These are phyloP conservation scores for Citrus glauca DNA, from an alignment of 345 rosid genomes.

Conservation along the genomic window DNA sequence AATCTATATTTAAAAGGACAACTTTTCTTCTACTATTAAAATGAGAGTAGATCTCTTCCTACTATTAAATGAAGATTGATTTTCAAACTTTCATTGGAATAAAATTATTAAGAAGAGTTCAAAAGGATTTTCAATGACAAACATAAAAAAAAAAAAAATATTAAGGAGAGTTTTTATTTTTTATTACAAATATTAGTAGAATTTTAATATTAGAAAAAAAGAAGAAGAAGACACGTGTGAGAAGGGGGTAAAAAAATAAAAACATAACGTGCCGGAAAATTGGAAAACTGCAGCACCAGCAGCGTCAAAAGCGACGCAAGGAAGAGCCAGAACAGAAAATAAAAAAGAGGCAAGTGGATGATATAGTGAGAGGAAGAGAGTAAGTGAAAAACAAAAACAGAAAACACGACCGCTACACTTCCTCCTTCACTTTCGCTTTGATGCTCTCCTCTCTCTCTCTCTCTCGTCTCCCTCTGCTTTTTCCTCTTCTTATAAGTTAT, in stretches of 20 bases:
- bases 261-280: neutral
- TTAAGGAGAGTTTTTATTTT: too few relatives aligned
- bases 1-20: too few relatives aligned
- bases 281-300: neutral
- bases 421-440: conserved; percentile 2
- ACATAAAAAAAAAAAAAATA: too few relatives aligned
- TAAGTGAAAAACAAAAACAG: neutral
- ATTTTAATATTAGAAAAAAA: too few relatives aligned
- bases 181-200: too few relatives aligned
- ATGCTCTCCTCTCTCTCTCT: neutral
- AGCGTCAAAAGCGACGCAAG: neutral
- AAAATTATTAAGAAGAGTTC: too few relatives aligned
- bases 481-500: neutral
- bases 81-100: accelerated
- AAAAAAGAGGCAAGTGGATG: neutral
- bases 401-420: neutral
- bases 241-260: neutral
- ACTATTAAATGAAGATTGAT: too few relatives aligned
- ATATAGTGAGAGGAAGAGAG: neutral
- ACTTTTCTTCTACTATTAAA: too few relatives aligned
- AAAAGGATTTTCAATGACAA: too few relatives aligned
- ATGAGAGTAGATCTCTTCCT: accelerated
- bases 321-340: neutral
- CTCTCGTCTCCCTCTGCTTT: neutral
- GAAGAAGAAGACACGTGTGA: neutral